phyloP scores from a whole-genome alignment of 148 eudicot genomes.

The Dysphania ambrosioides region DNA sequence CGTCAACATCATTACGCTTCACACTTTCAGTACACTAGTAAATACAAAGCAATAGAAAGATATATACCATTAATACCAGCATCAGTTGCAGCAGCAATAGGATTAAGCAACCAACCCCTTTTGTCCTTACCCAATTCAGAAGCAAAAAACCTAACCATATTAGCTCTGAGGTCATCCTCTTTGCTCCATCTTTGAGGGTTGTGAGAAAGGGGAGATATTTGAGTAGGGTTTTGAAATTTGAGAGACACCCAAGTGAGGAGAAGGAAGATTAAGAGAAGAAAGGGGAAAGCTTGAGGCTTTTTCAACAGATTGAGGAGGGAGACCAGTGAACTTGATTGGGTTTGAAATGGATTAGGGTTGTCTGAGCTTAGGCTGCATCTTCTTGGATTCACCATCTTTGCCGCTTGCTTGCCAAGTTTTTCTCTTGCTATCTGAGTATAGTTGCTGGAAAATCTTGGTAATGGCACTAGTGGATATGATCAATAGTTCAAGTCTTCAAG shows the following conservation, averaged over 20 bases:
- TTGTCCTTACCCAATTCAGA: slow-evolving; percentile 52
- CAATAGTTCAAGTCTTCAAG: not conserved
- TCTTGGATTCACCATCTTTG: slow-evolving; percentile 60
- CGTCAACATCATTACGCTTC: not conserved
- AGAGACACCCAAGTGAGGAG: slow-evolving; percentile 85
- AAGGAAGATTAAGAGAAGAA: too few relatives aligned
- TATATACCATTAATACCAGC: slow-evolving; percentile 51
- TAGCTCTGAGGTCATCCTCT: slow-evolving; percentile 45
- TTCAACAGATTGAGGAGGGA: slow-evolving; percentile 54
- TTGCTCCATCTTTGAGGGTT: slow-evolving; percentile 23
- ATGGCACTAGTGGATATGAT: not conserved
- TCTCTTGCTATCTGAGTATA: not conserved
- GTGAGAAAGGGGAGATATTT: slow-evolving; percentile 17
- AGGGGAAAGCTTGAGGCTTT: slow-evolving; percentile 76
- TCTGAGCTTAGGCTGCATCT: slow-evolving; percentile 42
- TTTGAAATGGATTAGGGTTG: slow-evolving; percentile 35
- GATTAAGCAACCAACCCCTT: slow-evolving; percentile 84
- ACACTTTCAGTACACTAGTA: not conserved
- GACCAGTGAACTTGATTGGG: slow-evolving; percentile 32
- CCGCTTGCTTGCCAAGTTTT: not conserved
- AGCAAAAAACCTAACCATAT: slow-evolving; percentile 56
- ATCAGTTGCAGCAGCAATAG: slow-evolving; percentile 53
- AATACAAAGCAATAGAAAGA: not conserved
- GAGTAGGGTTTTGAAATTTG: slow-evolving; percentile 57
- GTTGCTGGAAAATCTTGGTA: not conserved